These are phyloP conservation scores for Penicillium steckii DNA, from an alignment of 495 filamentous ascomycete genomes.

Conservation along the genomic window DNA sequence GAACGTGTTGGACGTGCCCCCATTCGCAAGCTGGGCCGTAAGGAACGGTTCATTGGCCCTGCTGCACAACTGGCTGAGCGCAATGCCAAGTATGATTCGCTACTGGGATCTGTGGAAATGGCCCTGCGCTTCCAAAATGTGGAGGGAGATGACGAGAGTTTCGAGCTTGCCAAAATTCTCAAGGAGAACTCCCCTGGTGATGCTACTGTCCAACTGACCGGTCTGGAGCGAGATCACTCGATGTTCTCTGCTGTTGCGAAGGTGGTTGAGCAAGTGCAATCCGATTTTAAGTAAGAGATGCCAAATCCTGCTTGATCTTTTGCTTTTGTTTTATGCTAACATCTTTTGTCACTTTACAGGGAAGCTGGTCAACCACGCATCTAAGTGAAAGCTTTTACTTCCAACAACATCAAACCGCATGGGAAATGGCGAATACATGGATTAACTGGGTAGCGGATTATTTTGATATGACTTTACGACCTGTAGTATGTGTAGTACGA, in stretches of 20 bases:
- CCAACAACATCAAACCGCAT: slow-evolving; percentile 23
- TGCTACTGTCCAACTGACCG: slow-evolving; percentile 72
- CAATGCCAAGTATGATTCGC: slow-evolving; percentile 63
- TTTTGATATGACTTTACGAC: slow-evolving; percentile 20
- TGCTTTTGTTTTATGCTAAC: slow-evolving; percentile 6
- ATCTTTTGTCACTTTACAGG: slow-evolving; percentile 8
- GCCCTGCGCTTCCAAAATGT: slow-evolving; percentile 92
- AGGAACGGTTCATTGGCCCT: slow-evolving; percentile 94
- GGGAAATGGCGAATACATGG: slow-evolving; percentile 35
- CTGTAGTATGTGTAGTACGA: slow-evolving; percentile 8
- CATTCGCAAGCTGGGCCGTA: slow-evolving; percentile 84
- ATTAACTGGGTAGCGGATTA: slow-evolving; percentile 14
- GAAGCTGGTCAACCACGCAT: slow-evolving; percentile 31
- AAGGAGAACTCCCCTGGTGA: slow-evolving; percentile 61
- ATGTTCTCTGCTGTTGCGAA: slow-evolving; percentile 69
- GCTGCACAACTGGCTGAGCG: slow-evolving; percentile 79
- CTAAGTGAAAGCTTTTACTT: slow-evolving; percentile 7
- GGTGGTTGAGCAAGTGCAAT: slow-evolving; percentile 77
- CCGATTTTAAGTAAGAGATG: slow-evolving; percentile 38
- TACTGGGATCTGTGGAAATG: slow-evolving; percentile 79
- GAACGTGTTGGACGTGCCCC: slow-evolving; percentile 96
- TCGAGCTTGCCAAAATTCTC: slow-evolving; percentile 79
- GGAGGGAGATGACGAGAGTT: slow-evolving; percentile 81
- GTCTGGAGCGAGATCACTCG: slow-evolving; percentile 67
- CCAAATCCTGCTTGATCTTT: neutral